phyloP scores from a whole-genome alignment of 139 green algal species.

The Eudorina sp. region DNA sequence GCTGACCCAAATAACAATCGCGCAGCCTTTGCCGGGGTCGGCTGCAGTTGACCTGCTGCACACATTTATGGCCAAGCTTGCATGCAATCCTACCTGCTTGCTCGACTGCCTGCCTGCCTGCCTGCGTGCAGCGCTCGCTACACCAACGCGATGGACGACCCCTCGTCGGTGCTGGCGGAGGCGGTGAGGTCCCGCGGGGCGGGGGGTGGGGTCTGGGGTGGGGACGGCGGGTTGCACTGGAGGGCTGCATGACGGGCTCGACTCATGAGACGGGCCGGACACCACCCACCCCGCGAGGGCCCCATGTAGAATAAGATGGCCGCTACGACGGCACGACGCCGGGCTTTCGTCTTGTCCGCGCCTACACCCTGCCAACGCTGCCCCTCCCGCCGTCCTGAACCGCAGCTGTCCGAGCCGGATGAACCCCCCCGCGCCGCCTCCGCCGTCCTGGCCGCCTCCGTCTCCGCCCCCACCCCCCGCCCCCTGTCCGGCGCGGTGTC shows the following conservation, averaged over 20 bases:
- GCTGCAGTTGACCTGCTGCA: too few species aligned
- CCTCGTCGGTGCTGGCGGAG: background rate
- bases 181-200: background rate
- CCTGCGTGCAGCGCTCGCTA: constrained; percentile 46
- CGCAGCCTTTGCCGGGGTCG: too few species aligned
- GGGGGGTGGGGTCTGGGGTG: background rate
- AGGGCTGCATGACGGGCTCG: too few species aligned
- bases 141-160: constrained; percentile 50
- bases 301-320: too few species aligned
- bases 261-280: too few species aligned
- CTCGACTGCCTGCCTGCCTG: background rate
- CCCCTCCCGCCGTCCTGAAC: background rate
- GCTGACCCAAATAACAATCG: too few species aligned
- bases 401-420: background rate
- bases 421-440: background rate
- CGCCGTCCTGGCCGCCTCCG: background rate
- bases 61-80: too few species aligned
- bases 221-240: too few species aligned
- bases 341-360: too few species aligned
- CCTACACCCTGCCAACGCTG: too few species aligned
- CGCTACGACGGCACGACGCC: too few species aligned
- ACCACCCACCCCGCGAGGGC: too few species aligned
- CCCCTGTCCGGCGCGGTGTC: background rate
- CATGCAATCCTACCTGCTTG: background rate
- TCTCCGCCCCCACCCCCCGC: background rate